These are phyloP conservation scores for Penicillium angulare DNA, from an alignment of 495 filamentous ascomycete genomes.

Conservation along the genomic window DNA sequence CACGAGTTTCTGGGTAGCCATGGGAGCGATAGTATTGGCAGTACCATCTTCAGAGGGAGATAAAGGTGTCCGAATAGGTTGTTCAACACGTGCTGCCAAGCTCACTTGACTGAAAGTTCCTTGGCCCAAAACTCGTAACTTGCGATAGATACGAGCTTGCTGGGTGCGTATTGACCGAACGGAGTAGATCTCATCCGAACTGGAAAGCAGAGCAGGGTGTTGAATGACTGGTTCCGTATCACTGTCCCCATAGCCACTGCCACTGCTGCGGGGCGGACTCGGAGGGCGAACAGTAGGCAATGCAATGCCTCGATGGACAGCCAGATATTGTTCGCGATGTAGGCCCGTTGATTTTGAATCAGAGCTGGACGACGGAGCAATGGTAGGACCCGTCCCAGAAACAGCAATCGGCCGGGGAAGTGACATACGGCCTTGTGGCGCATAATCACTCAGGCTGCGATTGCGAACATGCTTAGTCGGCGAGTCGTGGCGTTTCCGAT, in stretches of 20 bases:
- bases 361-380: slow-evolving; percentile 40
- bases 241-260: slow-evolving; percentile 38
- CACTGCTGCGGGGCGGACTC: slow-evolving; percentile 67
- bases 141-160: slow-evolving; percentile 60
- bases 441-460: slow-evolving; percentile 85
- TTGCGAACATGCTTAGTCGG: slow-evolving; percentile 56
- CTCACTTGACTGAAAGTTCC: slow-evolving; percentile 95
- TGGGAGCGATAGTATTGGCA: slow-evolving; percentile 40
- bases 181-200: slow-evolving; percentile 38
- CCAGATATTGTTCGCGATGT: slow-evolving; percentile 80
- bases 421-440: slow-evolving; percentile 65
- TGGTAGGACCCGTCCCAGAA: slow-evolving; percentile 48
- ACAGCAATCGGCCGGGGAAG: slow-evolving; percentile 69
- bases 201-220: slow-evolving; percentile 15
- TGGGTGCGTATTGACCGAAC: slow-evolving; percentile 47
- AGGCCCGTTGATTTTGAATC: slow-evolving; percentile 52
- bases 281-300: slow-evolving; percentile 59
- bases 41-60: slow-evolving; percentile 33
- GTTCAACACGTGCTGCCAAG: slow-evolving; percentile 67
- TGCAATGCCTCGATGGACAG: slow-evolving; percentile 69
- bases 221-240: slow-evolving; percentile 34
- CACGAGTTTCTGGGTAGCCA: slow-evolving; percentile 67
- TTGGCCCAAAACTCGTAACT: slow-evolving; percentile 77
- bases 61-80: slow-evolving; percentile 14
- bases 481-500: slow-evolving; percentile 25